Evolutionary conservation across 2,329 filamentous ascomycete genomes (phyloP).

Genomic region (Fusarium sp.): DNA sequence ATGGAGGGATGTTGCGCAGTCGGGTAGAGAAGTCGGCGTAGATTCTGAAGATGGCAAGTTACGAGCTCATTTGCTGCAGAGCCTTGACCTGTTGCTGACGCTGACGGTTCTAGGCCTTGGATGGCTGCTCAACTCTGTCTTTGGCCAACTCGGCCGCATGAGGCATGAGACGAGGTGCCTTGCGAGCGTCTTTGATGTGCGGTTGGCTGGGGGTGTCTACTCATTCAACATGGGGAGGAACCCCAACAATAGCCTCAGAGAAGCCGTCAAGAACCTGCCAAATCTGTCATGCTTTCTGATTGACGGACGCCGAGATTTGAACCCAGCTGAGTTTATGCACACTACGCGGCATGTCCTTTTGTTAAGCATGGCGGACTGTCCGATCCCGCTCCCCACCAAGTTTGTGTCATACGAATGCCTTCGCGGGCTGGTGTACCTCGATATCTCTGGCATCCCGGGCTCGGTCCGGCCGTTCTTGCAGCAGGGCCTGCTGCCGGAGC

Average conservation of each 20-base stretch:
- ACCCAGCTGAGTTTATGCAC: constrained; percentile 51
- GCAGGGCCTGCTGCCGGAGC: constrained; percentile 52
- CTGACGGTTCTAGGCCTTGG: constrained; percentile 54
- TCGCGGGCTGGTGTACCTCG: constrained; percentile 60
- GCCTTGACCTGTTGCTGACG: background rate
- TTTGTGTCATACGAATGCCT: constrained; percentile 53
- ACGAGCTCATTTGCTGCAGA: background rate
- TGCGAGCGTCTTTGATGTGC: constrained; percentile 60
- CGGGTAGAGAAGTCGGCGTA: constrained; percentile 52
- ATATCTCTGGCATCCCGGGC: constrained; percentile 61
- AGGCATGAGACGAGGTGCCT: constrained; percentile 54
- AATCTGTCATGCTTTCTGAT: constrained; percentile 59
- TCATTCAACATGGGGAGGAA: constrained; percentile 52
- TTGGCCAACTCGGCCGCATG: constrained; percentile 48
- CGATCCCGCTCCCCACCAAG: constrained; percentile 50
- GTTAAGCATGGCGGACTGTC: constrained; percentile 58
- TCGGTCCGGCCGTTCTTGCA: constrained; percentile 53
- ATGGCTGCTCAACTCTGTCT: constrained; percentile 62
- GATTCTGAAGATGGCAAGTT: constrained; percentile 58
- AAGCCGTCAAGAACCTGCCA: constrained; percentile 54
- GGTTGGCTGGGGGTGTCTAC: constrained; percentile 53
- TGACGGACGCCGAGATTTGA: constrained; percentile 58
- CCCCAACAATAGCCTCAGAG: constrained; percentile 51
- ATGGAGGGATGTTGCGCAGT: constrained; percentile 62
- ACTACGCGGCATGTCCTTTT: constrained; percentile 40